phyloP scores from a whole-genome alignment of 176 grass and related monocot species.

The Zoysia japonica region DNA sequence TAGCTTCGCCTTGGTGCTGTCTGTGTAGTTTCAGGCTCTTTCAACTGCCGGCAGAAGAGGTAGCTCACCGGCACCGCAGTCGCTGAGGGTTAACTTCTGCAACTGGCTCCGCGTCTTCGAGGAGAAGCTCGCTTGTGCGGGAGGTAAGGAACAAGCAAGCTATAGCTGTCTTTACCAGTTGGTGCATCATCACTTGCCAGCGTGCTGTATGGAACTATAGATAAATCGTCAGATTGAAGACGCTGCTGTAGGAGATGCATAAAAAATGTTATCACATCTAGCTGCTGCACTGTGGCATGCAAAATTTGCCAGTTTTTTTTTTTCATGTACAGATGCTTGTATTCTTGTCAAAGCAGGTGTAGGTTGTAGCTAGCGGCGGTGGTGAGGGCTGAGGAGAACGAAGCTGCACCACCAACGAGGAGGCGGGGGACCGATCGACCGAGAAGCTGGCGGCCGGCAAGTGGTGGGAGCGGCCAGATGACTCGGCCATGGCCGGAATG shows the following conservation, averaged over 20 bases:
- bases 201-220: background rate
- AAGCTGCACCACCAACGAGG: background rate
- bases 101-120: background rate
- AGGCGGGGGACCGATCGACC: conserved; percentile 32
- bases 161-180: conserved; percentile 7
- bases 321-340: conserved; percentile 18
- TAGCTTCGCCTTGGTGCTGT: background rate
- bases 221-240: conserved; percentile 27
- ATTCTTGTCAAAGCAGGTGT: background rate
- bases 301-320: conserved; percentile 41
- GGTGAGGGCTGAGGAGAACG: too few relatives aligned
- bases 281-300: conserved; percentile 36
- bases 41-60: background rate
- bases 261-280: background rate
- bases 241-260: background rate
- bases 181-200: conserved; percentile 7
- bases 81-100: background rate
- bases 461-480: conserved; percentile 97
- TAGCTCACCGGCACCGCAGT: background rate
- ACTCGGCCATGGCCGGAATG: conserved; percentile 66
- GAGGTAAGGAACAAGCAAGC: conserved; percentile 47
- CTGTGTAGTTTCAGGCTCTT: background rate
- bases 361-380: too few relatives aligned
- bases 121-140: conserved; percentile 40
- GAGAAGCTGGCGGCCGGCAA: conserved; percentile 81